Percentiles rank a stretch among this genome's conserved stretches.
Conservation (phyloP, 2,329 filamentous ascomycete genomes). For the Fusarium dimerum region DNA sequence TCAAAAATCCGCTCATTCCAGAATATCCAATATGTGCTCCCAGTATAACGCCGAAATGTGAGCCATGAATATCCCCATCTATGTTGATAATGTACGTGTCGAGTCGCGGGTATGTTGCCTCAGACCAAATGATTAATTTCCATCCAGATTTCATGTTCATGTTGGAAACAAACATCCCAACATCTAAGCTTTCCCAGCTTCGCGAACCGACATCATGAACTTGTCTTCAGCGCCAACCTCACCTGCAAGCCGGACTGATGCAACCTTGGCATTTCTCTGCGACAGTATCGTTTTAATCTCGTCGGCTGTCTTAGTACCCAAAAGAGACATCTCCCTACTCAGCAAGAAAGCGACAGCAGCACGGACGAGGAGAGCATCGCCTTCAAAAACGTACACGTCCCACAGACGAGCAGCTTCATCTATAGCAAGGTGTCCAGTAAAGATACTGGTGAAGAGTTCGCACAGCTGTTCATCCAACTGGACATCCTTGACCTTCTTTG, state of each 20-base stretch:
- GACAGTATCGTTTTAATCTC: conserved; percentile 45
- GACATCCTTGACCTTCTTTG: conserved; percentile 46
- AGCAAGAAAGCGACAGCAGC: conserved; percentile 69
- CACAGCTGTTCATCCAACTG: conserved; percentile 57
- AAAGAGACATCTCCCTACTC: conserved; percentile 52
- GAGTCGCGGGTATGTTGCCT: conserved; percentile 9
- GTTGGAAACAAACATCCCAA: background rate
- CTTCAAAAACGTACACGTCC: conserved; percentile 84
- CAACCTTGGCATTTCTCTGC: conserved; percentile 31
- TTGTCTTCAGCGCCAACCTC: conserved; percentile 50
- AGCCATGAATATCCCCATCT: conserved; percentile 26
- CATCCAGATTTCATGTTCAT: background rate
- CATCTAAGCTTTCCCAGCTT: conserved; percentile 35
- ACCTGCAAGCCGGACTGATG: conserved; percentile 38
- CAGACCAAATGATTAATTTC: conserved; percentile 9
- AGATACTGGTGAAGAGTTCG: conserved; percentile 63
- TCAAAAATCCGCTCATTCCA: conserved; percentile 12
- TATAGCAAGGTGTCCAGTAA: conserved; percentile 63
- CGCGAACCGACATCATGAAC: conserved; percentile 38
- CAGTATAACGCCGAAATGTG: conserved; percentile 26
- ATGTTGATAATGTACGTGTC: conserved; percentile 29
- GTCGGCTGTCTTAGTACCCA: conserved; percentile 45
- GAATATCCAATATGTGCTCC: conserved; percentile 18
- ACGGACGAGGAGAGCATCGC: conserved; percentile 70
- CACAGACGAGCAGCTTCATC: conserved; percentile 74